These are phyloP conservation scores for Nemophila menziesii DNA, from an alignment of 257 asterid species.

Conservation along the genomic window DNA sequence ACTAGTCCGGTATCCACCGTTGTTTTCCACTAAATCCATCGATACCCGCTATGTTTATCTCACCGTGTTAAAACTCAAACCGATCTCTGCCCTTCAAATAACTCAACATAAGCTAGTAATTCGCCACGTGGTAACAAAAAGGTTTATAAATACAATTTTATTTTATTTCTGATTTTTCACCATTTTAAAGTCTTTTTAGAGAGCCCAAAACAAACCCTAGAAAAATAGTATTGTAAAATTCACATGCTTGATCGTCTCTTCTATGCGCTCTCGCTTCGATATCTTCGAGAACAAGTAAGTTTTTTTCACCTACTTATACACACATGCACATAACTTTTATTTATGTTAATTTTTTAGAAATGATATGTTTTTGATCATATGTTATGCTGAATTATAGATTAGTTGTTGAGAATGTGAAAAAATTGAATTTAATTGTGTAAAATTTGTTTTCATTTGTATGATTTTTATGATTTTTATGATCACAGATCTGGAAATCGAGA, in stretches of 20 bases:
- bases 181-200: not conserved
- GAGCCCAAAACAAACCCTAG: not conserved
- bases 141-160: no score
- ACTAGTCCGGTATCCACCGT: not conserved
- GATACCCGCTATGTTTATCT: not conserved
- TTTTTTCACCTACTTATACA: not conserved
- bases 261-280: constrained; percentile 18
- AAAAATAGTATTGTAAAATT: not conserved
- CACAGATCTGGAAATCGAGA: constrained; percentile 53
- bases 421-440: constrained; percentile 1
- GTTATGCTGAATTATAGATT: constrained; percentile 7
- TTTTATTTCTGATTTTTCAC: not conserved
- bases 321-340: not conserved
- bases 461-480: constrained; percentile 2
- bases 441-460: constrained; percentile 11
- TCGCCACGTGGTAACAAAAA: not conserved
- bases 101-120: not conserved
- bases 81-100: not conserved
- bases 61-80: not conserved
- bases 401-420: constrained; percentile 1
- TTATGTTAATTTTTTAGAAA: constrained; percentile 1
- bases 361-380: constrained; percentile 9
- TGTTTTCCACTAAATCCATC: not conserved
- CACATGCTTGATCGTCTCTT: not conserved
- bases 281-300: constrained; percentile 38